Percentiles rank a stretch among this genome's conserved stretches.
phyloP scores from a whole-genome alignment of 495 filamentous ascomycete genomes.

The Lepidopterella palustris region DNA sequence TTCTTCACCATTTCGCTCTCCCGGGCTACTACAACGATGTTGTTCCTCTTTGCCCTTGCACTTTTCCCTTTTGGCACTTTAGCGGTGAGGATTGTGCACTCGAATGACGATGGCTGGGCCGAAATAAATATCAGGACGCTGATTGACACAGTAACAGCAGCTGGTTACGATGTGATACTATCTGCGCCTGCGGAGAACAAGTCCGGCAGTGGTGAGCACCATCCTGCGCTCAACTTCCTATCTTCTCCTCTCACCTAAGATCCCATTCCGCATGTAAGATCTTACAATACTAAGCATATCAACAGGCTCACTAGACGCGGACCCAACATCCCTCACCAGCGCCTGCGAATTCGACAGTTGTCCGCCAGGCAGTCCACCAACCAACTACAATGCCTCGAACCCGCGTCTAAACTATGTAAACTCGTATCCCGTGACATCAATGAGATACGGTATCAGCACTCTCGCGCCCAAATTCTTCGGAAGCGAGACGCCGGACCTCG shows the following conservation, averaged over 20 bases:
- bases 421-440: constrained; percentile 58
- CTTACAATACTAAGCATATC: not conserved
- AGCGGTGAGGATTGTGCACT: constrained; percentile 40
- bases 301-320: constrained; percentile 47
- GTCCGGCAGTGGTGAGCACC: constrained; percentile 51
- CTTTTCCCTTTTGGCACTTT: constrained; percentile 5
- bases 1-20: too few relatives aligned
- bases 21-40: too few relatives aligned
- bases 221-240: not conserved
- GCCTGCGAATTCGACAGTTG: constrained; percentile 56
- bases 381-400: constrained; percentile 50
- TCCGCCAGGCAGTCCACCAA: constrained; percentile 47
- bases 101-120: constrained; percentile 69
- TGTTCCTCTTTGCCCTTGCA: constrained; percentile 5
- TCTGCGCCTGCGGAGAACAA: constrained; percentile 59
- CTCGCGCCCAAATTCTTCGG: constrained; percentile 47
- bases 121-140: constrained; percentile 57
- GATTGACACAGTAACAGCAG: constrained; percentile 45
- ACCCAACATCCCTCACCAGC: constrained; percentile 40
- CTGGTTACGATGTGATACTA: constrained; percentile 54
- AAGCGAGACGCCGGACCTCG: constrained; percentile 46
- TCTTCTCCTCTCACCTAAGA: not conserved
- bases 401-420: constrained; percentile 63
- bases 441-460: constrained; percentile 55
- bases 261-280: not conserved